phyloP scores from a whole-genome alignment of 352 stramenopile genomes.

The Pythium insidiosum region DNA sequence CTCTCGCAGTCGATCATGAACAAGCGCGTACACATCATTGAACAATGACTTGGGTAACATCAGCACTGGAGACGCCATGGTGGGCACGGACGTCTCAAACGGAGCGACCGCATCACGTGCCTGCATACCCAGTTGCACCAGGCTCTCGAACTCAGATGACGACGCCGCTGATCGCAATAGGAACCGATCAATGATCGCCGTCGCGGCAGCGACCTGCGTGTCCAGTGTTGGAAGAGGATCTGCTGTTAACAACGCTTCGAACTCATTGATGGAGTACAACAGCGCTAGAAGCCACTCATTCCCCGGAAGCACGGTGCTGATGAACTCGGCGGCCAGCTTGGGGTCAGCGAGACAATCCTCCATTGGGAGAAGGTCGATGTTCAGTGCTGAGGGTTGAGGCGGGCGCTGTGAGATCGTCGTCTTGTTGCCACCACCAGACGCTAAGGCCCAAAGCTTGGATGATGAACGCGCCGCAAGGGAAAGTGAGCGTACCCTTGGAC shows the following conservation, averaged over 20 bases:
- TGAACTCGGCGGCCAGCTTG: constrained; percentile 36
- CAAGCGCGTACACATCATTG: constrained; percentile 15
- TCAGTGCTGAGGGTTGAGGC: not conserved
- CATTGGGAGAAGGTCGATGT: constrained; percentile 11
- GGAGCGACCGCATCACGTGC: constrained; percentile 3
- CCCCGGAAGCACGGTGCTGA: constrained; percentile 21
- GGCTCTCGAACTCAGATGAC: no score
- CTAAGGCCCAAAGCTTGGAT: no score
- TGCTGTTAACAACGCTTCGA: constrained; percentile 22
- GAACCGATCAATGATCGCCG: constrained; percentile 24
- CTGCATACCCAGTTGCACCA: constrained; percentile 6
- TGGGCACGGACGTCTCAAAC: constrained; percentile 2
- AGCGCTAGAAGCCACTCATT: constrained; percentile 27
- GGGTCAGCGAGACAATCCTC: constrained; percentile 33
- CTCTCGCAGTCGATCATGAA: constrained; percentile 17
- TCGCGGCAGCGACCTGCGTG: constrained; percentile 18
- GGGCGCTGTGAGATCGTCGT: not conserved
- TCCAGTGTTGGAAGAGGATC: constrained; percentile 10
- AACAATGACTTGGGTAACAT: constrained; percentile 21
- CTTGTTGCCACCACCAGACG: not conserved
- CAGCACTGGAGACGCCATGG: constrained; percentile 1
- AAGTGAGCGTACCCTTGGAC: constrained; percentile 12
- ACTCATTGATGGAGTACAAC: constrained; percentile 36
- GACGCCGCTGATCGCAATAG: no score
- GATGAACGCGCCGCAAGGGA: constrained; percentile 8